Base-by-base conservation (phyloP, 441 rosid genomes). In the Syzygium malaccense region DNA sequence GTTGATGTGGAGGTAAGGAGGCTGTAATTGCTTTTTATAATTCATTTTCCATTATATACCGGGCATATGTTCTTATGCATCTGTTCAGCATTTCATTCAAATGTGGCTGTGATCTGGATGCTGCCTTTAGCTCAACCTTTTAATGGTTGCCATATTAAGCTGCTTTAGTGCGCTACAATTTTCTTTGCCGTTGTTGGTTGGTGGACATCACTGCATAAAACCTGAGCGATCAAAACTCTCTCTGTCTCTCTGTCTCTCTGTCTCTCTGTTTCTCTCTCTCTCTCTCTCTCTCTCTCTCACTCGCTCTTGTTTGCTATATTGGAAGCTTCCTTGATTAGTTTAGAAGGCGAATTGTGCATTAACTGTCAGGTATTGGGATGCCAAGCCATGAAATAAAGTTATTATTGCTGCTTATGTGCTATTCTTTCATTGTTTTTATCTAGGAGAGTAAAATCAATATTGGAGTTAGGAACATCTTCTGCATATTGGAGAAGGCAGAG, bases 401-500 rank as follows among this genome's bases (percentile, higher is more conserved):
- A 37, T 85, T 45, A 57, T 85, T 71, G 33, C 57, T 79, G 25
- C 33, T 56, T 37, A 20, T 66, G 45, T 75, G 55, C 49, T 64
- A 7, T 54, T 33, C 28, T 53, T 56, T 68, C 4, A 37, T 48
- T 64, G 53, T 28, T 85, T 8, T 23, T 17, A 19, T 87, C 32
- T 28, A 96, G 98, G 97, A 93, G 89, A 95, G 97, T 89, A 95
- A 96, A 91, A 94, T 95, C 49, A 94, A 94, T 86, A 79, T 92
- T 14, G 98, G 97, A 58, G 93, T 93, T 20, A 93, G 97, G 89
- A 95, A 93, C 89, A 93, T 95, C 89, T 91, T 95, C 91, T 95
- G 96, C 86, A 91, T 95, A 71, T 84, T 96, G 92, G 97, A 94
- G 92, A 96, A 96, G 94, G 95, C 94, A 56, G 97, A 95, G 90